Percentiles rank a stretch among this genome's conserved stretches.
Evolutionary conservation across 805 yeast species (phyloP).

Genomic region (Maudiozyma turicensis): DNA sequence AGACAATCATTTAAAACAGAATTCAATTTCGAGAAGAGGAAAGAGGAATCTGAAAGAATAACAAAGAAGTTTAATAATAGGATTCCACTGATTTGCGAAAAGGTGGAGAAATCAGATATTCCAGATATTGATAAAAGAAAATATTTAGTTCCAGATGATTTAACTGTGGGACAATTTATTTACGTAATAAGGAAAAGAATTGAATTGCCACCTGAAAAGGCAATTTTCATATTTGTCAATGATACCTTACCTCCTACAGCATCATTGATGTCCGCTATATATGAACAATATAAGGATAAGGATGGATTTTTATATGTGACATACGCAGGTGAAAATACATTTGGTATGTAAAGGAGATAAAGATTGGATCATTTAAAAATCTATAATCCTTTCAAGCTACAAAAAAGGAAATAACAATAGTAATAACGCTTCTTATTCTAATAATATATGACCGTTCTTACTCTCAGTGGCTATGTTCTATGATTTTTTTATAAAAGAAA

Average conservation of each 20-base stretch:
- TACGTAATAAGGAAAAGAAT: constrained; percentile 95
- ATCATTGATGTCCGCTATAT: constrained; percentile 87
- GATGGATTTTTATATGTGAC: constrained; percentile 95
- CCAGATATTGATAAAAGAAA: constrained; percentile 95
- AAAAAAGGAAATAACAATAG: too few relatives aligned
- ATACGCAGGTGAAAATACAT: constrained; percentile 95
- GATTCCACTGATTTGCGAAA: constrained; percentile 93
- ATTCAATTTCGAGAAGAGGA: constrained; percentile 89
- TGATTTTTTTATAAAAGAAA: too few relatives aligned
- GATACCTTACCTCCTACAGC: constrained; percentile 98
- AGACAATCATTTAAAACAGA: constrained; percentile 40
- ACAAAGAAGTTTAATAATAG: constrained; percentile 82
- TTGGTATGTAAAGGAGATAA: constrained; percentile 39
- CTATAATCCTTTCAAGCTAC: too few relatives aligned
- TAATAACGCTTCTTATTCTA: too few relatives aligned
- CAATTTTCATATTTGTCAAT: constrained; percentile 92
- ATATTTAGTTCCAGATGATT: constrained; percentile 89
- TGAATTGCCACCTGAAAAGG: constrained; percentile 92
- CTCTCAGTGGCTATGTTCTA: too few relatives aligned
- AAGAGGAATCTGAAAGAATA: constrained; percentile 88
- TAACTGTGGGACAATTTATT: constrained; percentile 96
- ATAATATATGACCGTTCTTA: too few relatives aligned
- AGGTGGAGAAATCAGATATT: constrained; percentile 92
- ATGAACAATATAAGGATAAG: constrained; percentile 94
- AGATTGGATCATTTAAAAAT: too few relatives aligned